Conservation (phyloP, 371 early-diverging fungal species). For the Smittium culicis region DNA sequence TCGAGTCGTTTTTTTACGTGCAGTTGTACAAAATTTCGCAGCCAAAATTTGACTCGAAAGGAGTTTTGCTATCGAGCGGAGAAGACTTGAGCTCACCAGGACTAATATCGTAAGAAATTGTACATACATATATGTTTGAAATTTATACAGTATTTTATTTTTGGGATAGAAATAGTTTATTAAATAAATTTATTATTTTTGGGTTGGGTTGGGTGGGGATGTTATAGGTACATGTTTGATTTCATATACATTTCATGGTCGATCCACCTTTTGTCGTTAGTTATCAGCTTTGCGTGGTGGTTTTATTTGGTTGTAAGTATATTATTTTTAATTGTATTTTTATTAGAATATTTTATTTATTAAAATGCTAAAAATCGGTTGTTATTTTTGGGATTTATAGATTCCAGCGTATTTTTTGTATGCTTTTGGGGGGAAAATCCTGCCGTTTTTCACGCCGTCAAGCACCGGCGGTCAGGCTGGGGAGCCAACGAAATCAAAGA, state of each 20-base stretch:
- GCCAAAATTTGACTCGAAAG: slow-evolving; percentile 42
- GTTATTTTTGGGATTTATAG: slow-evolving; percentile 15
- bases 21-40: slow-evolving; percentile 22
- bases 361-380: slow-evolving; percentile 26
- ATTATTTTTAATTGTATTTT: neutral
- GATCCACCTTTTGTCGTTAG: slow-evolving; percentile 51
- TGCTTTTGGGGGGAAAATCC: slow-evolving; percentile 39
- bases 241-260: slow-evolving; percentile 72
- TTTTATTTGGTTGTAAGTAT: slow-evolving; percentile 36
- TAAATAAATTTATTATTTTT: neutral
- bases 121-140: too few relatives aligned
- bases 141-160: neutral
- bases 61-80: slow-evolving; percentile 44
- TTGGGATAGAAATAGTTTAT: neutral
- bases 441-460: slow-evolving; percentile 35
- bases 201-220: neutral
- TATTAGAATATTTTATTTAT: neutral
- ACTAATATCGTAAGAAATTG: slow-evolving; percentile 44
- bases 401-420: slow-evolving; percentile 51
- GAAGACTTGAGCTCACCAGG: slow-evolving; percentile 61
- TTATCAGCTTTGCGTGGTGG: slow-evolving; percentile 55
- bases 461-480: slow-evolving; percentile 9
- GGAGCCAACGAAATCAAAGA: slow-evolving; percentile 36
- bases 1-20: slow-evolving; percentile 19
- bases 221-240: slow-evolving; percentile 54